Evolutionary conservation across 2,329 filamentous ascomycete species (phyloP).

Genomic region (Aaosphaeria arxii): DNA sequence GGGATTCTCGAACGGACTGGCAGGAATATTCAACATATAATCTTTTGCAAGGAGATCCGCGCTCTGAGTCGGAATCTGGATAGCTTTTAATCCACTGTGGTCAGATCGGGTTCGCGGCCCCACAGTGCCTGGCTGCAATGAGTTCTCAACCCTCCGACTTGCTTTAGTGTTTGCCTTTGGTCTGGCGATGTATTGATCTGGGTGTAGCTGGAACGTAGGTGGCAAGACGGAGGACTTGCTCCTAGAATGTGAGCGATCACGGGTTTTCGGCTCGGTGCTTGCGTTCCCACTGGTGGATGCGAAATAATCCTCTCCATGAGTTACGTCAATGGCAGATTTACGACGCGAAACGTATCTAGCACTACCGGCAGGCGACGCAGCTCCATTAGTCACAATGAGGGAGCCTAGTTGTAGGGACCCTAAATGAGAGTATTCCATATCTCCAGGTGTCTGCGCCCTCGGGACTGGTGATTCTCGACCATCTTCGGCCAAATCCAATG

Average conservation of each 20-base stretch:
- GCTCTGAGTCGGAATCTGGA: conserved; percentile 15
- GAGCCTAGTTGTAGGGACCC: conserved; percentile 43
- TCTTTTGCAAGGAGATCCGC: conserved; percentile 19
- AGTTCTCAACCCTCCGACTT: too few species aligned
- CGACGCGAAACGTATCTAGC: conserved; percentile 11
- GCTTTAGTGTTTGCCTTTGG: too few species aligned
- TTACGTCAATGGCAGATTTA: conserved; percentile 5
- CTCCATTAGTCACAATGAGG: conserved; percentile 47
- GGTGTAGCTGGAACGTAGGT: background rate
- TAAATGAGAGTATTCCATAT: conserved; percentile 42
- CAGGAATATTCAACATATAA: conserved; percentile 26
- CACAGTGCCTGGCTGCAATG: too few species aligned
- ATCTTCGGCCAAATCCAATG: conserved; percentile 19
- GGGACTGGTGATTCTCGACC: conserved; percentile 15
- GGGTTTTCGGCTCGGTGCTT: conserved; percentile 16
- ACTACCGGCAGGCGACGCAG: conserved; percentile 44
- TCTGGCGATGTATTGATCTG: background rate
- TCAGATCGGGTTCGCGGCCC: too few species aligned
- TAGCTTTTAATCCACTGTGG: too few species aligned
- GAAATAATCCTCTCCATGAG: conserved; percentile 28
- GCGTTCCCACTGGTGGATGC: conserved; percentile 15
- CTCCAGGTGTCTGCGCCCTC: conserved; percentile 39
- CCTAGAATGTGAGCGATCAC: conserved; percentile 17
- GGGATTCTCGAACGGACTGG: conserved; percentile 17
- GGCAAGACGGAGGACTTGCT: conserved; percentile 27